These are phyloP conservation scores for Lachancea kluyveri DNA, from an alignment of 805 yeast species.

Conservation along the genomic window DNA sequence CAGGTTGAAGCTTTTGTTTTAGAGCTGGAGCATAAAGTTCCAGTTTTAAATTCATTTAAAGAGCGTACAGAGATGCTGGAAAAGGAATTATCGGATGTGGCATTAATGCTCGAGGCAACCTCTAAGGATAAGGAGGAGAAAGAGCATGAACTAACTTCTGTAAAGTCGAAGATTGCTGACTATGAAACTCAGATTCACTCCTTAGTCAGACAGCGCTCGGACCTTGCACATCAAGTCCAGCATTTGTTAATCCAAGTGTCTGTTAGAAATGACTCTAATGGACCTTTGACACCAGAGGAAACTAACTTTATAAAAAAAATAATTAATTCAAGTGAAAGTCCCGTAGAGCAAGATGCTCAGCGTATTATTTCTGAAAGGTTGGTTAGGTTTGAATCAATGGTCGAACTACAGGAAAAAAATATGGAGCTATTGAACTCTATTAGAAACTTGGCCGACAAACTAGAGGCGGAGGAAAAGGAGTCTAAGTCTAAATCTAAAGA, in stretches of 20 bases:
- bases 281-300: constrained; percentile 62
- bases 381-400: constrained; percentile 58
- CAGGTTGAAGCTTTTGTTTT: constrained; percentile 66
- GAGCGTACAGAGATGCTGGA: constrained; percentile 52
- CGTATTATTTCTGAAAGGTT: constrained; percentile 64
- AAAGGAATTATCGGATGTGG: constrained; percentile 47
- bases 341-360: constrained; percentile 60
- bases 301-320: constrained; percentile 55
- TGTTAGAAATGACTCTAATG: constrained; percentile 47
- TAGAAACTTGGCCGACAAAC: constrained; percentile 62
- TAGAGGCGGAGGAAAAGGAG: constrained; percentile 57
- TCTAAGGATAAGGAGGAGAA: constrained; percentile 43
- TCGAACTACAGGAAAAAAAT: constrained; percentile 69
- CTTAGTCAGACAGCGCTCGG: constrained; percentile 54
- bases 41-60: constrained; percentile 62
- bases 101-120: constrained; percentile 48
- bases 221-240: constrained; percentile 80
- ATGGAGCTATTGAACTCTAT: constrained; percentile 63
- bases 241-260: constrained; percentile 61
- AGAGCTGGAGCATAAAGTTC: constrained; percentile 75
- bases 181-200: constrained; percentile 34
- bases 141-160: constrained; percentile 18
- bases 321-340: constrained; percentile 26
- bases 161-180: constrained; percentile 21
- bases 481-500: constrained; percentile 10